Conservation (phyloP, 1,284 basidiomycete species). For the Cutaneotrichosporon cyanovorans region DNA sequence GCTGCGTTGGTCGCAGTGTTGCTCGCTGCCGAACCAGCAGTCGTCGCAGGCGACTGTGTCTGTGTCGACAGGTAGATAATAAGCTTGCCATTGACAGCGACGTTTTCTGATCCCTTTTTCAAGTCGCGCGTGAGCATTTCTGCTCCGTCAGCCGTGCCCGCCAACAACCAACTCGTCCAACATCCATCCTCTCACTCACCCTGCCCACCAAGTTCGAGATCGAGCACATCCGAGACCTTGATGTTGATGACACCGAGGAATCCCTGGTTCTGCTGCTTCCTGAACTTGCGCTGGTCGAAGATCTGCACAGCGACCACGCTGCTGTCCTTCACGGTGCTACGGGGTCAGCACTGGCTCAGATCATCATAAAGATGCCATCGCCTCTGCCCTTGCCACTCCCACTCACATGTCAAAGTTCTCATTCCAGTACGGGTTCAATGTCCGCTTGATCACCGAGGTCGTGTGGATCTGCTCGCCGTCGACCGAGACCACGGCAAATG, state of each 20-base stretch:
- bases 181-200: conserved; percentile 53
- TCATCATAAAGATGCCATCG: no score
- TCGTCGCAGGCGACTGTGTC: conserved; percentile 62
- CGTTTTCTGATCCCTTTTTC: conserved; percentile 77
- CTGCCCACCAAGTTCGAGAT: conserved; percentile 80
- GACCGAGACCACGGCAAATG: conserved; percentile 89
- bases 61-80: conserved; percentile 79
- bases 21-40: conserved; percentile 53
- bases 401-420: conserved; percentile 77
- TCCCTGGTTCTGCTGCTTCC: conserved; percentile 74
- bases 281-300: conserved; percentile 96
- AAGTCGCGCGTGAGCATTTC: conserved; percentile 73
- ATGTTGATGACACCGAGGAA: conserved; percentile 92
- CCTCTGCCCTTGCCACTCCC: no score
- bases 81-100: conserved; percentile 77
- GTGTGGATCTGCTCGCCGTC: conserved; percentile 91
- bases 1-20: conserved; percentile 10
- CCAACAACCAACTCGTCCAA: no score
- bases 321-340: conserved; percentile 75
- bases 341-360: no score
- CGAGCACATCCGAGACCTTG: conserved; percentile 78
- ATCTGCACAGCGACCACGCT: conserved; percentile 90
- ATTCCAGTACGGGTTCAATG: conserved; percentile 88
- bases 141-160: conserved; percentile 34
- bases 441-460: conserved; percentile 80